These are phyloP conservation scores for Boletellus emodensis DNA, from an alignment of 768 basidiomycete genomes.

Conservation along the genomic window DNA sequence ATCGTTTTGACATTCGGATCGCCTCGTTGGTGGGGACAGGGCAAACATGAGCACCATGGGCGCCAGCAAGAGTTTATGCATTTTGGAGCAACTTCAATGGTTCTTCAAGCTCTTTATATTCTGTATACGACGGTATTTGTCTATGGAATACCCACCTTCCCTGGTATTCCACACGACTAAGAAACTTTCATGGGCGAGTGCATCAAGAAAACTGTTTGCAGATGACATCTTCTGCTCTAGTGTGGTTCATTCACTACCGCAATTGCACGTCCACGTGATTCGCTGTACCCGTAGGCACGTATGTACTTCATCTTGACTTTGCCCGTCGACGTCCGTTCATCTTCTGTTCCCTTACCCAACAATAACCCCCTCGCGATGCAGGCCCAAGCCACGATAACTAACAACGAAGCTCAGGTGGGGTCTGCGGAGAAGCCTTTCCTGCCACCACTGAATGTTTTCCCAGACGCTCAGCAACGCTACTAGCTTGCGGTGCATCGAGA, in stretches of 20 bases:
- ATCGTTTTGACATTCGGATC: conserved; percentile 78
- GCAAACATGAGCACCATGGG: conserved; percentile 14
- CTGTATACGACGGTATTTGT: background rate
- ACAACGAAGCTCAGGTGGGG: conserved; percentile 25
- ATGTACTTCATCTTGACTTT: background rate
- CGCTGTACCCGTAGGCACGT: background rate
- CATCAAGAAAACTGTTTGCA: background rate
- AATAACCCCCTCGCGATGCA: conserved; percentile 19
- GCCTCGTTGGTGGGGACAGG: conserved; percentile 52
- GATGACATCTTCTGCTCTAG: background rate
- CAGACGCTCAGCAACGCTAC: conserved; percentile 53
- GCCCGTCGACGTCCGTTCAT: background rate
- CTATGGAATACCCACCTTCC: background rate
- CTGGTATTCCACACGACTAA: background rate
- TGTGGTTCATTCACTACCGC: background rate
- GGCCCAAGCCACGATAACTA: conserved; percentile 15
- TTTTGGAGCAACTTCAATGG: background rate
- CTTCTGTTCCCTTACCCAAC: background rate
- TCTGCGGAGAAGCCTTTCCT: background rate
- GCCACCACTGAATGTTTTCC: conserved; percentile 8
- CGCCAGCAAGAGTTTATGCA: background rate
- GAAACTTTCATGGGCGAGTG: background rate
- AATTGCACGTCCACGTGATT: conserved; percentile 20
- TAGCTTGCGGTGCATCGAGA: conserved; percentile 68
- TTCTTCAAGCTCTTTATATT: background rate